Conservation (phyloP, 768 basidiomycete species). For the Tremella mesenterica region DNA sequence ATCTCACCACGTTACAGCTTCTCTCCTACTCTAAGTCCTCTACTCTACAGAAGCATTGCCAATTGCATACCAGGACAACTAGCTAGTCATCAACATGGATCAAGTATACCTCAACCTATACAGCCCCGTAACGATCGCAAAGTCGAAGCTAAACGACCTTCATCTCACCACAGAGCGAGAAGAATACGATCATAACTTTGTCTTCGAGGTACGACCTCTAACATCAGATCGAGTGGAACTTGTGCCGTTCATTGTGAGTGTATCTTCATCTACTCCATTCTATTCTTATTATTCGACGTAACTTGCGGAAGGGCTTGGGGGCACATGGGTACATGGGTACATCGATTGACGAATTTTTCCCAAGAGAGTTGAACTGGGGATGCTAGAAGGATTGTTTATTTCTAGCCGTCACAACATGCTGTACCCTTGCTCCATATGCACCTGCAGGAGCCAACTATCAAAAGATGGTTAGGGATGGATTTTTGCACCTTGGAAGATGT, state of each 20-base stretch:
- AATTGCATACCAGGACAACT: no score
- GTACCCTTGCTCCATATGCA: constrained; percentile 14
- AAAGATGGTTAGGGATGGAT: constrained; percentile 13
- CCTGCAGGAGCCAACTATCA: constrained; percentile 12
- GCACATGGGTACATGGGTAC: background rate
- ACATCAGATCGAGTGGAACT: constrained; percentile 31
- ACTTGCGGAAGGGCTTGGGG: no score
- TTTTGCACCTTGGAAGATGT: constrained; percentile 13
- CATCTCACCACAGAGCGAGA: background rate
- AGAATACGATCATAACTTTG: constrained; percentile 36
- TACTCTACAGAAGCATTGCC: no score
- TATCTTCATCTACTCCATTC: background rate
- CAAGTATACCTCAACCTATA: no score
- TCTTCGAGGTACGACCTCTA: constrained; percentile 26
- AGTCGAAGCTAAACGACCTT: no score
- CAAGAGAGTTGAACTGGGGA: no score
- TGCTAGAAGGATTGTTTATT: background rate
- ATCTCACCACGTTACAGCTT: no score
- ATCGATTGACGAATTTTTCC: background rate
- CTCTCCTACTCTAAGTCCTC: no score
- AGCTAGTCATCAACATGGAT: no score
- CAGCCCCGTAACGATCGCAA: no score
- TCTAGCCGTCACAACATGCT: constrained; percentile 23
- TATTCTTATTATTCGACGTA: no score
- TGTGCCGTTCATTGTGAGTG: constrained; percentile 13